Conservation (phyloP, 225 moss, liverwort and hornwort species). For the Pseudisothecium myosuroides region DNA sequence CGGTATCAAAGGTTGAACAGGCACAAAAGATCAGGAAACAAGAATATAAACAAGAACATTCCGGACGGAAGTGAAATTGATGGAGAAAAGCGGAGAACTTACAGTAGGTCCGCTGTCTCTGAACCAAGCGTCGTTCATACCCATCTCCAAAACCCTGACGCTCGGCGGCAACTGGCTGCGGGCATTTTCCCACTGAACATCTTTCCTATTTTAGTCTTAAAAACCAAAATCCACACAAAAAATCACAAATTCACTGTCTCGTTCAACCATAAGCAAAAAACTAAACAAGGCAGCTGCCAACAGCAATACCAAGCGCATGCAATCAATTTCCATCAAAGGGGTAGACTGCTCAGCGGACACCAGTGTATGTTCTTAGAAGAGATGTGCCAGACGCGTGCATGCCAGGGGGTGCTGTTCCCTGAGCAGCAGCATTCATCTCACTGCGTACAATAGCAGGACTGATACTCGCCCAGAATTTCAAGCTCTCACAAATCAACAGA, state of each 20-base stretch:
- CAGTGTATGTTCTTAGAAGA: background rate
- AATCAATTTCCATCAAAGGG: background rate
- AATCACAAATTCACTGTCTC: background rate
- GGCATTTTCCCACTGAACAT: slow-evolving; percentile 72
- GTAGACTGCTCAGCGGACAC: background rate
- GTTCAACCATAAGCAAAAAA: background rate
- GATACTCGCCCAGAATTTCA: background rate
- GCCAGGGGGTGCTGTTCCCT: background rate
- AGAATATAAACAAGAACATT: background rate
- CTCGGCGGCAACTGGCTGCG: slow-evolving; percentile 59
- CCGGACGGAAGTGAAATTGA: background rate
- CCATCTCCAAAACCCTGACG: slow-evolving; percentile 86
- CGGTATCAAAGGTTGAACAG: background rate
- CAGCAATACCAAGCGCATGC: background rate
- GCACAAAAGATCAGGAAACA: background rate
- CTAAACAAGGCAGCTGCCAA: background rate
- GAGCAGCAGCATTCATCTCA: background rate
- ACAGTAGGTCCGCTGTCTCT: slow-evolving; percentile 82
- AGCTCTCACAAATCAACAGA: background rate
- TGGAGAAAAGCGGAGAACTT: background rate
- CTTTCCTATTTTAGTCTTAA: background rate
- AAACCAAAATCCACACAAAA: background rate
- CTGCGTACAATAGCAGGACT: background rate
- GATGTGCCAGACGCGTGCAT: background rate
- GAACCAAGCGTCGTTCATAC: slow-evolving; percentile 89